Evolutionary conservation across 306 rosid species (phyloP).

Genomic region (Ochetophila trinervis): DNA sequence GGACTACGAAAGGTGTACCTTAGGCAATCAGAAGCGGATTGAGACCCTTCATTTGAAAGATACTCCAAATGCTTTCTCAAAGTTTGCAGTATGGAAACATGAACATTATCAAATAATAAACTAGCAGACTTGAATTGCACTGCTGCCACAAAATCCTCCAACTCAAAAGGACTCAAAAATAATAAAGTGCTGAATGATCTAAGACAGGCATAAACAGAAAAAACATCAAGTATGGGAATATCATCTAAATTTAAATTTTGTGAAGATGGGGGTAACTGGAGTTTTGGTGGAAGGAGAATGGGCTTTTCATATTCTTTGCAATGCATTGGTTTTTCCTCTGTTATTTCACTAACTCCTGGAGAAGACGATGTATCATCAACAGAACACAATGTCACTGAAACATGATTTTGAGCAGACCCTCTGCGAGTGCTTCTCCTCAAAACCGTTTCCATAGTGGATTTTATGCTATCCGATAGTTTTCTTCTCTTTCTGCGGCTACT

Average conservation of each 20-base stretch:
- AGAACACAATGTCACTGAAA: constrained; percentile 21
- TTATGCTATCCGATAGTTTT: constrained; percentile 38
- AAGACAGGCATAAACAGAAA: constrained; percentile 78
- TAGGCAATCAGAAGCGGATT: constrained; percentile 81
- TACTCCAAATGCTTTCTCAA: constrained; percentile 86
- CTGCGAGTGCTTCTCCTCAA: constrained; percentile 96
- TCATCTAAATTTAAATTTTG: constrained; percentile 61
- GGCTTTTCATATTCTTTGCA: constrained; percentile 46
- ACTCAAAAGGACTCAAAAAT: constrained; percentile 91
- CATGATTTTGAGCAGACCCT: constrained; percentile 50
- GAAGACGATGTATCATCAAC: constrained; percentile 43
- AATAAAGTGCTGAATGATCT: constrained; percentile 83
- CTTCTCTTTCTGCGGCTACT: constrained; percentile 61
- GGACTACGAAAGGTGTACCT: constrained; percentile 43
- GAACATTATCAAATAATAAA: constrained; percentile 69
- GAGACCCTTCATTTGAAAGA: constrained; percentile 77
- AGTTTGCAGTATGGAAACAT: constrained; percentile 72
- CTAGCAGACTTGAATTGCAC: constrained; percentile 59
- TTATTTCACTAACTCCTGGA: constrained; percentile 48
- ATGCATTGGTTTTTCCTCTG: constrained; percentile 51
- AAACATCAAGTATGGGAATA: constrained; percentile 76
- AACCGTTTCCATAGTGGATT: constrained; percentile 46
- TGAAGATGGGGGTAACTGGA: constrained; percentile 82
- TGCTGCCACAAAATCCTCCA: constrained; percentile 79
- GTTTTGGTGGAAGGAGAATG: constrained; percentile 37